phyloP scores from a whole-genome alignment of 768 basidiomycete species.

The Mycena venus region DNA sequence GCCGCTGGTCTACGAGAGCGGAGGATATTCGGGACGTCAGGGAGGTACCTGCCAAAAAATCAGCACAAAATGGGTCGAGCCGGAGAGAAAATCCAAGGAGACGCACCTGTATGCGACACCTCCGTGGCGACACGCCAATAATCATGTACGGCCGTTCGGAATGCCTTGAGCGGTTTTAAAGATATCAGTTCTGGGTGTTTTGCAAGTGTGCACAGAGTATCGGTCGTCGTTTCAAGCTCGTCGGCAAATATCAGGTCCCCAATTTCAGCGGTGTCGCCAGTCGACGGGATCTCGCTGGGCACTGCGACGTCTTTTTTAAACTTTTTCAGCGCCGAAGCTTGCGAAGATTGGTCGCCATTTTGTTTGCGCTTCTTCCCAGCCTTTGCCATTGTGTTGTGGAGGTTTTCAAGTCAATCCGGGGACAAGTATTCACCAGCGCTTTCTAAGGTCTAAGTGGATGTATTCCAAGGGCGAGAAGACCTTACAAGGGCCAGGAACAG shows the following conservation, averaged over 20 bases:
- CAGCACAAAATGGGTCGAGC: not conserved
- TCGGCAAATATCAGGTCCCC: constrained; percentile 50
- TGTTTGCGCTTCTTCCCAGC: constrained; percentile 43
- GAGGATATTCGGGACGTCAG: constrained; percentile 55
- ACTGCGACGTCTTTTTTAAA: constrained; percentile 21
- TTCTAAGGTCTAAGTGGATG: too few relatives aligned
- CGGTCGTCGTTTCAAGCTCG: constrained; percentile 54
- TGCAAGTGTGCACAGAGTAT: constrained; percentile 46
- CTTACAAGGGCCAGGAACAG: too few relatives aligned
- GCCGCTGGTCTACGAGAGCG: constrained; percentile 58
- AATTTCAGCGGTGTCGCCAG: constrained; percentile 33
- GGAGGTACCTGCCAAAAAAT: constrained; percentile 43
- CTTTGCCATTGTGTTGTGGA: constrained; percentile 35
- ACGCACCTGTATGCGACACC: constrained; percentile 47
- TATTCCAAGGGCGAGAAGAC: too few relatives aligned
- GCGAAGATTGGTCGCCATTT: constrained; percentile 7
- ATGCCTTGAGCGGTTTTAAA: constrained; percentile 49
- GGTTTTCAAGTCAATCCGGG: too few relatives aligned
- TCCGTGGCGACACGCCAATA: constrained; percentile 53
- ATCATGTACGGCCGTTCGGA: constrained; percentile 54
- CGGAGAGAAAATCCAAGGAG: not conserved
- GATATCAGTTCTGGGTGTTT: constrained; percentile 49
- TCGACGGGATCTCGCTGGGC: not conserved
- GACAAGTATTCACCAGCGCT: too few relatives aligned
- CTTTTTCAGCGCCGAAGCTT: constrained; percentile 30